Percentiles rank a stretch among this genome's conserved stretches.
These are phyloP conservation scores for Penicillium roqueforti DNA, from an alignment of 495 filamentous ascomycete genomes.

Conservation along the genomic window DNA sequence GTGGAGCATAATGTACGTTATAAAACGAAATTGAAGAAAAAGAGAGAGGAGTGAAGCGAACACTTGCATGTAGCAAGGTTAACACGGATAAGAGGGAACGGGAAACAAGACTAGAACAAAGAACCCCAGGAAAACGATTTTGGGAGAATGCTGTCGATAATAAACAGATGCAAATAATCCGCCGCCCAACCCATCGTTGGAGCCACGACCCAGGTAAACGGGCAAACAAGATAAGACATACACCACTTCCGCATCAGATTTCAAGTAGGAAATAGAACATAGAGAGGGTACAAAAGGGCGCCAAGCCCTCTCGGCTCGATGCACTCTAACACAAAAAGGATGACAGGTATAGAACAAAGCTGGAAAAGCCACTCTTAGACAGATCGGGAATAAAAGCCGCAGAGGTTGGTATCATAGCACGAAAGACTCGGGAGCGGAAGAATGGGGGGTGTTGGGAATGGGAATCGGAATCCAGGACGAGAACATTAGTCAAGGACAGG, in stretches of 20 bases:
- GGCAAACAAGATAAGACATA: conserved; percentile 6
- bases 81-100: conserved; percentile 12
- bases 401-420: conserved; percentile 44
- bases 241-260: conserved; percentile 2
- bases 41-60: conserved; percentile 3
- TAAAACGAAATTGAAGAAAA: conserved; percentile 10
- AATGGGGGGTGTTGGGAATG: neutral
- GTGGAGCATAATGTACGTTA: conserved; percentile 33
- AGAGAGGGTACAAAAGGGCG: neutral
- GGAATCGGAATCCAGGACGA: conserved; percentile 26
- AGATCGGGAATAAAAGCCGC: conserved; percentile 32
- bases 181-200: conserved; percentile 5
- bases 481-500: conserved; percentile 37
- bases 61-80: conserved; percentile 16
- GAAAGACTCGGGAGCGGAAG: conserved; percentile 32
- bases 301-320: conserved; percentile 11
- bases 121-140: conserved; percentile 15
- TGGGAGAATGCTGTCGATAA: conserved; percentile 10
- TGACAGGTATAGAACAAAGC: conserved; percentile 31
- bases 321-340: conserved; percentile 38
- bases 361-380: conserved; percentile 36
- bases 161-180: conserved; percentile 9
- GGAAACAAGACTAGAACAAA: conserved; percentile 15
- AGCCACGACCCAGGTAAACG: conserved; percentile 2
- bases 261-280: neutral